These are phyloP conservation scores for Scedosporium minutisporum DNA, from an alignment of 2,329 filamentous ascomycete species.

Conservation along the genomic window DNA sequence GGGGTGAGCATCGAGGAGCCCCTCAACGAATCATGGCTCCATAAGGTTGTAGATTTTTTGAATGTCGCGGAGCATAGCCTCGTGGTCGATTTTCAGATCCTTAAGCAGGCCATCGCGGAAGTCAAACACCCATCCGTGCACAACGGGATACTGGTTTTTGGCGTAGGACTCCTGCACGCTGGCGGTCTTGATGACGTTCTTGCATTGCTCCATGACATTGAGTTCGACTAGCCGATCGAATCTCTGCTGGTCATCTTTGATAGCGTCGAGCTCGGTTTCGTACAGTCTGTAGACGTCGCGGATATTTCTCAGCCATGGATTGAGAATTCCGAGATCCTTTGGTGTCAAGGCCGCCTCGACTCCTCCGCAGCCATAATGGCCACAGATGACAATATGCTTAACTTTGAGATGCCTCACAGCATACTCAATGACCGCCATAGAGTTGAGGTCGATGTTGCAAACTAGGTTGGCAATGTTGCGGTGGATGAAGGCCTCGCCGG, in stretches of 20 bases:
- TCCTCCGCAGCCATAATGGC: slow-evolving; percentile 69
- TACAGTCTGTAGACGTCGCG: slow-evolving; percentile 65
- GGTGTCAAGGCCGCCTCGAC: slow-evolving; percentile 67
- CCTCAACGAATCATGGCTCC: slow-evolving; percentile 12
- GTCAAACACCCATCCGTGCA: slow-evolving; percentile 67
- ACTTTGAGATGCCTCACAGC: slow-evolving; percentile 72
- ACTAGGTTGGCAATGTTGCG: slow-evolving; percentile 92
- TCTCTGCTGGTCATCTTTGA: slow-evolving; percentile 48
- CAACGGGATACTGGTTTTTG: slow-evolving; percentile 54
- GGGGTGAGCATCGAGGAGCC: no score
- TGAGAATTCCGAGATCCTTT: slow-evolving; percentile 59
- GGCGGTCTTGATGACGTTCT: slow-evolving; percentile 70
- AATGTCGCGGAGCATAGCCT: slow-evolving; percentile 43
- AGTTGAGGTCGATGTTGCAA: slow-evolving; percentile 68
- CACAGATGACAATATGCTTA: slow-evolving; percentile 72
- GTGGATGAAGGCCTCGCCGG: slow-evolving; percentile 90
- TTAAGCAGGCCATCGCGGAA: slow-evolving; percentile 58
- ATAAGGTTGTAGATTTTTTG: slow-evolving; percentile 56
- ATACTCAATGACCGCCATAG: slow-evolving; percentile 76
- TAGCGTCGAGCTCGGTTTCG: slow-evolving; percentile 58
- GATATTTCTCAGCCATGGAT: slow-evolving; percentile 67
- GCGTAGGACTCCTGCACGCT: slow-evolving; percentile 64
- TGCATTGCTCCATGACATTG: slow-evolving; percentile 70
- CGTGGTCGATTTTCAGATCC: slow-evolving; percentile 54
- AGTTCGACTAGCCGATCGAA: slow-evolving; percentile 70